These are phyloP conservation scores for Fusarium albidum DNA, from an alignment of 2,329 filamentous ascomycete species.

Conservation along the genomic window DNA sequence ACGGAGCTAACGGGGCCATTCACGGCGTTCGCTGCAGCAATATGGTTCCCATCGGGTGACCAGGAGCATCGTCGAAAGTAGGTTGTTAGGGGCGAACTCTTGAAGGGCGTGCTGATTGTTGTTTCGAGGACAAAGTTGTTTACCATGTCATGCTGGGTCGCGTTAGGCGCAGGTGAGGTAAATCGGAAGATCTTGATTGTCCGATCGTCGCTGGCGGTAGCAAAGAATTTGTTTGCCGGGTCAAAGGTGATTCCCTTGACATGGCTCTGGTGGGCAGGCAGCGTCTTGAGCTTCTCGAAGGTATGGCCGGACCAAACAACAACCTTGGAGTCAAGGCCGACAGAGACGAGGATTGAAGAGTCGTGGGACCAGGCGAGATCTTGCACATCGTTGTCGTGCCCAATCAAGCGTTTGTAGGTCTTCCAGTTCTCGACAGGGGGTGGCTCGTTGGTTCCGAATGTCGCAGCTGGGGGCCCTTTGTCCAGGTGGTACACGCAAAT, in stretches of 20 bases:
- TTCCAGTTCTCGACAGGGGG: constrained; percentile 98
- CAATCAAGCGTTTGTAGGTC: constrained; percentile 89
- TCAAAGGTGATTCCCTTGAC: constrained; percentile 99
- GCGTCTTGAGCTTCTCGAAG: constrained; percentile 95
- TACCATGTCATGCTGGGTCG: constrained; percentile 92
- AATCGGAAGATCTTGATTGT: constrained; percentile 98
- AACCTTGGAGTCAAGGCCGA: constrained; percentile 96
- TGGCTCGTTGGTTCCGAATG: constrained; percentile 89
- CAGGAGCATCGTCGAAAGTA: constrained; percentile 97
- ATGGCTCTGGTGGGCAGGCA: constrained; percentile 93
- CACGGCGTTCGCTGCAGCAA: constrained; percentile 94
- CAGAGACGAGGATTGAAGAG: constrained; percentile 93
- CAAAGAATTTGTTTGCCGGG: constrained; percentile 98
- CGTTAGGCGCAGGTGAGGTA: constrained; percentile 87
- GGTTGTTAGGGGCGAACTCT: constrained; percentile 91
- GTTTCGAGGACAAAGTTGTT: constrained; percentile 96
- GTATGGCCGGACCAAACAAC: constrained; percentile 98
- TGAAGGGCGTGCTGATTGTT: constrained; percentile 88
- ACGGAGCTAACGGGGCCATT: constrained; percentile 98
- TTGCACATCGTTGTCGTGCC: constrained; percentile 98
- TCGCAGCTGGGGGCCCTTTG: constrained; percentile 78
- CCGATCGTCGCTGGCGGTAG: constrained; percentile 95
- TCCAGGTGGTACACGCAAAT: constrained; percentile 97
- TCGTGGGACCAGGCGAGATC: constrained; percentile 97
- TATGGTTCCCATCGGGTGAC: constrained; percentile 97